Percentiles rank a stretch among this genome's conserved stretches.
phyloP scores from a whole-genome alignment of 2,329 filamentous ascomycete genomes.

The Diaporthe aspalathi region DNA sequence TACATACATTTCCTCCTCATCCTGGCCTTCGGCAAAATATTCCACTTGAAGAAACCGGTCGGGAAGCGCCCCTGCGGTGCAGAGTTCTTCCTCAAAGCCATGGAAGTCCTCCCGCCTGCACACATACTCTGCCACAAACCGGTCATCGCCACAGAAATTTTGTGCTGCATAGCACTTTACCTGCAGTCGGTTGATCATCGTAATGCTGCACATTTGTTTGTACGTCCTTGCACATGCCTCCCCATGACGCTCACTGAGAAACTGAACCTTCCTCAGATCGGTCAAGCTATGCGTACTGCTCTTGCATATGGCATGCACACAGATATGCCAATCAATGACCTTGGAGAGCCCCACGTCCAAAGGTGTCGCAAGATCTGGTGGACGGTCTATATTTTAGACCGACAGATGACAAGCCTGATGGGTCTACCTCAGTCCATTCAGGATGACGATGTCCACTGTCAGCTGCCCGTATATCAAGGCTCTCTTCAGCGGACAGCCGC shows the following conservation, averaged over 20 bases:
- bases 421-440: slow-evolving; percentile 61
- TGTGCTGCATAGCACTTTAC: slow-evolving; percentile 64
- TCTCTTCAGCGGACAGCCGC: slow-evolving; percentile 31
- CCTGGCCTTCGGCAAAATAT: slow-evolving; percentile 66
- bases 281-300: slow-evolving; percentile 63
- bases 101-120: slow-evolving; percentile 57
- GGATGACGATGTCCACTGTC: slow-evolving; percentile 62
- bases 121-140: slow-evolving; percentile 56
- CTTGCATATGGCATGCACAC: slow-evolving; percentile 64
- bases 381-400: slow-evolving; percentile 64
- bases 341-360: slow-evolving; percentile 55
- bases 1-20: slow-evolving; percentile 66
- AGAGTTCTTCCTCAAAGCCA: slow-evolving; percentile 58
- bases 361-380: slow-evolving; percentile 64
- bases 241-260: neutral
- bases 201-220: slow-evolving; percentile 18
- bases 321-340: slow-evolving; percentile 57
- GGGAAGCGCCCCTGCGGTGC: slow-evolving; percentile 57
- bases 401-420: slow-evolving; percentile 65
- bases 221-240: neutral
- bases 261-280: slow-evolving; percentile 50
- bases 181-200: slow-evolving; percentile 63
- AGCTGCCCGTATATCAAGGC: slow-evolving; percentile 40
- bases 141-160: slow-evolving; percentile 59
- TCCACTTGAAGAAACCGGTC: slow-evolving; percentile 54